Evolutionary conservation across 768 basidiomycete species (phyloP).

Genomic region (Mycena alexandri): DNA sequence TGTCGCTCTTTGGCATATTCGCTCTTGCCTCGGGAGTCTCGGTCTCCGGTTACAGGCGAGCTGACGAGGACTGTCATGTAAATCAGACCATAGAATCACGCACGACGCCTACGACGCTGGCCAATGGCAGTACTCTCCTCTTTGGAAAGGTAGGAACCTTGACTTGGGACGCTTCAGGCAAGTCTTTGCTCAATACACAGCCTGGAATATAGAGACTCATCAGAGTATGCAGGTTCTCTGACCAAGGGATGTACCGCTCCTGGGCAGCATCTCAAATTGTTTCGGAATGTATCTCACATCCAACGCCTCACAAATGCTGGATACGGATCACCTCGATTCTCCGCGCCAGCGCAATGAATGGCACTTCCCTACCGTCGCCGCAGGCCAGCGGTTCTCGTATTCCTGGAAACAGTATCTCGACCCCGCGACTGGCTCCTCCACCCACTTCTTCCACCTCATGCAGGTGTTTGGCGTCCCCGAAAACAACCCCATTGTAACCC

Average conservation of each 20-base stretch:
- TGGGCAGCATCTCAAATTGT: conserved; percentile 27
- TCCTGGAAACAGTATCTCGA: conserved; percentile 37
- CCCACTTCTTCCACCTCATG: conserved; percentile 41
- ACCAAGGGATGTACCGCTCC: conserved; percentile 16
- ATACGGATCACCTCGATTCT: conserved; percentile 32
- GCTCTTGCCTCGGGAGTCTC: conserved; percentile 1
- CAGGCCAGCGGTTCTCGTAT: conserved; percentile 32
- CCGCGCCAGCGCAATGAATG: conserved; percentile 40
- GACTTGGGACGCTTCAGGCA: conserved; percentile 22
- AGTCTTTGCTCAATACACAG: background rate
- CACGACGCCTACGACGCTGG: conserved; percentile 2
- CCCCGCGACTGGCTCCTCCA: conserved; percentile 36
- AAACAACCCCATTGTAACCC: conserved; percentile 41
- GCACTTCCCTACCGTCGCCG: conserved; percentile 22
- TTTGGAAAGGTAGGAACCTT: conserved; percentile 14
- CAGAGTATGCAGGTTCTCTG: conserved; percentile 8
- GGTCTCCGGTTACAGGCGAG: conserved; percentile 1
- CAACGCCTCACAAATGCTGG: conserved; percentile 32
- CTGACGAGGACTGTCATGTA: background rate
- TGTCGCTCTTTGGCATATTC: conserved; percentile 3
- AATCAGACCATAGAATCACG: conserved; percentile 1
- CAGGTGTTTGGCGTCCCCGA: conserved; percentile 35
- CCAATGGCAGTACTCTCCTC: conserved; percentile 7
- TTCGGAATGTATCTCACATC: conserved; percentile 33
- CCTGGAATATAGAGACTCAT: background rate